Evolutionary conservation across 2,329 filamentous ascomycete species (phyloP).

Genomic region (Fusarium redolens): DNA sequence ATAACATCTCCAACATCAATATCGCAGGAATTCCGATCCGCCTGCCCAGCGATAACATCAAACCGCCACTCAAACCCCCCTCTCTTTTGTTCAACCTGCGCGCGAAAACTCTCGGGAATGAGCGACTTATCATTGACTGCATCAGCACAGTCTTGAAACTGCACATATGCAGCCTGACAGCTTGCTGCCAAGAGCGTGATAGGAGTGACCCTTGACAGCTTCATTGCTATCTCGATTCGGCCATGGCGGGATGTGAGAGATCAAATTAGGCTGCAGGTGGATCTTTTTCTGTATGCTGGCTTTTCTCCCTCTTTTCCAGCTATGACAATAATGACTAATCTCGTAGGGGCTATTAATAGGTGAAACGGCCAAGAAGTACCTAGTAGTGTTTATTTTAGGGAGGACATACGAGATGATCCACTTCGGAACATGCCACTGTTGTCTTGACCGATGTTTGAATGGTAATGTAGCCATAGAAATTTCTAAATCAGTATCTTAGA

Average conservation of each 20-base stretch:
- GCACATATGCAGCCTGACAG: constrained; percentile 20
- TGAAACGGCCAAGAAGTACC: neutral
- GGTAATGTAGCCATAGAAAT: neutral
- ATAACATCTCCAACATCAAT: fast-evolving
- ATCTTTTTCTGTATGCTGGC: neutral
- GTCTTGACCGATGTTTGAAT: neutral
- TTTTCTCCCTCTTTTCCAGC: neutral
- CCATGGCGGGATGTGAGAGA: constrained; percentile 20
- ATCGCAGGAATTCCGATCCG: constrained; percentile 10
- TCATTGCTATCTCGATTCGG: constrained; percentile 13
- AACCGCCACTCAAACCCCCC: constrained; percentile 3
- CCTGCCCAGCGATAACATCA: neutral
- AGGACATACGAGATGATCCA: neutral
- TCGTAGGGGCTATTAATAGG: constrained; percentile 4
- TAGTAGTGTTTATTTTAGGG: neutral
- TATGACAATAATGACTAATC: constrained; percentile 16
- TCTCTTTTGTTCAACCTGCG: neutral
- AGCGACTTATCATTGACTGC: neutral
- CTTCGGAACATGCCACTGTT: neutral
- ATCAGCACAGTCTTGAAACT: constrained; percentile 21
- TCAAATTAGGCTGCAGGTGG: constrained; percentile 22
- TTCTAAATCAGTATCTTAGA: fast-evolving
- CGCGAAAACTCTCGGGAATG: constrained; percentile 20
- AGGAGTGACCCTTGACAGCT: constrained; percentile 9
- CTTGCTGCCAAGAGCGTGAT: neutral